Evolutionary conservation across 306 rosid genomes (phyloP), one percentile per base, ranked within the genome.

Genomic region (Castanospermum australe): DNA sequence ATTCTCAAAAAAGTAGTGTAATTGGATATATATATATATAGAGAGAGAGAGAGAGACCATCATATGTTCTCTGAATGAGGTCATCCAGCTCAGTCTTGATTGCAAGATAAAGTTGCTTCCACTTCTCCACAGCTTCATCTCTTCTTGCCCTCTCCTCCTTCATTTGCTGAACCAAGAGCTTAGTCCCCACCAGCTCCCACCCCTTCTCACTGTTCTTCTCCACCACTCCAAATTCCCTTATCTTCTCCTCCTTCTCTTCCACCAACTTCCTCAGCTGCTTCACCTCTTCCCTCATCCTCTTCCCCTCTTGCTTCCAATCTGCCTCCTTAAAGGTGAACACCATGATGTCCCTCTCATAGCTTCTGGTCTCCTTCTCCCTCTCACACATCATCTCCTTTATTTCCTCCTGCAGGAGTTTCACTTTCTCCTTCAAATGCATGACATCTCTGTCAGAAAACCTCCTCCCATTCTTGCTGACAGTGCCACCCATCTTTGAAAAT

Each of bases 91-190:
- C 99, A 76, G 70, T 64, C 89, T 93, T 95, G 32, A 95, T 95
- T 15, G 91, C 94, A 71, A 90, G 88, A 82, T 95, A 95, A 6
- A 95, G 96, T 73, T 95, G 98, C 84, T 95, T 95, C 99, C 99
- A 95, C 38, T 89, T 95, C 79, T 93, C 96, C 25, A 93, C 88
- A 69, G 99, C 91, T 76, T 88, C 96, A 85, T 95, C 98, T 67
- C 99, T 81, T 4, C 88, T 82, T 1, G 87, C 88, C 82, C 94
- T 90, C 51, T 93, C 98, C 68, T 91, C 90, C 87, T 82, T 86
- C 88, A 93, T 88, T 39, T 89, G 90, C 67, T 93, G 86, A 76
- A 86, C 85, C 84, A 95, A 73, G 12, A 87, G 73, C 66, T 80
- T 77, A 48, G 85, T 87, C 4, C 90, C 89, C 84, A 88, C 64